Conservation (phyloP, 495 filamentous ascomycete species). For the Darksidea phi region DNA sequence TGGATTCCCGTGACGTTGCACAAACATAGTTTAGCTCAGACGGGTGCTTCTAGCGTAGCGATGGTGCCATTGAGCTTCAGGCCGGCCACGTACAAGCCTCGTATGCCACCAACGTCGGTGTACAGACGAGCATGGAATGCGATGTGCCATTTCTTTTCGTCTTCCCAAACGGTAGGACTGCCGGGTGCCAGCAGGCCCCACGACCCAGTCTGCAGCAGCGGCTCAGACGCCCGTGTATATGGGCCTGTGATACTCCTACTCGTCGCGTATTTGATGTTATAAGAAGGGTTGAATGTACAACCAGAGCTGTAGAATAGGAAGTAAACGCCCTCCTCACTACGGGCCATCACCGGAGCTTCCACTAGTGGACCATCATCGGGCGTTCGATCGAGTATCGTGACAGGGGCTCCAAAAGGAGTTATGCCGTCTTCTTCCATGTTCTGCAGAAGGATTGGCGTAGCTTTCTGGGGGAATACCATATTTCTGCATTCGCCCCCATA, state of each 20-base stretch:
- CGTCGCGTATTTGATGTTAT: constrained; percentile 32
- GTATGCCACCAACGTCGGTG: constrained; percentile 16
- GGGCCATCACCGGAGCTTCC: constrained; percentile 30
- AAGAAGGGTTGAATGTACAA: constrained; percentile 19
- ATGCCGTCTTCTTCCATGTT: constrained; percentile 23
- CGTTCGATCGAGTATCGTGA: constrained; percentile 25
- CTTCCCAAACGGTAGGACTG: constrained; percentile 14
- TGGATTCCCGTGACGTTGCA: no score
- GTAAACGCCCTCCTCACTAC: constrained; percentile 19
- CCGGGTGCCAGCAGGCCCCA: constrained; percentile 29
- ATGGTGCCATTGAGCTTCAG: constrained; percentile 20
- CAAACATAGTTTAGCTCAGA: no score
- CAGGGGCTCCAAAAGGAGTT: constrained; percentile 3
- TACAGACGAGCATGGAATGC: constrained; percentile 26
- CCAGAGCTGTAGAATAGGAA: constrained; percentile 32
- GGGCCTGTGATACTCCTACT: constrained; percentile 23
- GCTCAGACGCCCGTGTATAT: constrained; percentile 8
- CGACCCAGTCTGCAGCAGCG: constrained; percentile 24
- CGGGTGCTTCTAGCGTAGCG: not conserved
- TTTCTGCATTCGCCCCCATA: constrained; percentile 27
- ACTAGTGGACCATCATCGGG: constrained; percentile 32
- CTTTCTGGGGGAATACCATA: constrained; percentile 13
- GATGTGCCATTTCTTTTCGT: constrained; percentile 12
- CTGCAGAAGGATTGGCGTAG: constrained; percentile 36
- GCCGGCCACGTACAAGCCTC: constrained; percentile 19